Conservation (phyloP, 495 filamentous ascomycete species). For the Penicillium verhagenii region DNA sequence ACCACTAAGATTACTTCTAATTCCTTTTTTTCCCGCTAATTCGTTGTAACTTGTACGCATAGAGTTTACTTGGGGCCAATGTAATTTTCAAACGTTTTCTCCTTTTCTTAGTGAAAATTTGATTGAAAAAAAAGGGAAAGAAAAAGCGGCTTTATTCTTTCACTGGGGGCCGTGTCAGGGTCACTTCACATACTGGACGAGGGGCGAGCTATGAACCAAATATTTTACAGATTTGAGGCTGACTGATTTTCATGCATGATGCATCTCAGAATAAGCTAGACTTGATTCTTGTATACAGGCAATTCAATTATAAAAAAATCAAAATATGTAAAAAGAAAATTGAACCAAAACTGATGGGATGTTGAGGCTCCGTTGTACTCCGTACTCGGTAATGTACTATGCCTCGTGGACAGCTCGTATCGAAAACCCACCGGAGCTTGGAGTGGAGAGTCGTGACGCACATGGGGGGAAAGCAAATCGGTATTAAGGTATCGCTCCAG, state of each 20-base stretch:
- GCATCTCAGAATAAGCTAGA: not conserved
- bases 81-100: constrained; percentile 6
- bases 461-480: constrained; percentile 3
- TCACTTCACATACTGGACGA: no score
- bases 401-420: constrained; percentile 1
- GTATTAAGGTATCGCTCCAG: not conserved
- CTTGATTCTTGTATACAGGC: not conserved
- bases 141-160: not conserved
- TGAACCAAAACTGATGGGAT: not conserved
- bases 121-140: not conserved
- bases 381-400: not conserved
- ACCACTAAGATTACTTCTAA: not conserved
- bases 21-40: not conserved
- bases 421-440: constrained; percentile 21
- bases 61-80: constrained; percentile 7
- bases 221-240: not conserved
- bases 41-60: not conserved
- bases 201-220: not conserved
- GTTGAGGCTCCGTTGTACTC: not conserved
- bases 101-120: not conserved
- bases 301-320: no score
- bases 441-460: constrained; percentile 30
- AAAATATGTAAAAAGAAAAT: no score
- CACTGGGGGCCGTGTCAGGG: not conserved
- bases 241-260: not conserved